A percentile compares a stretch with the other conserved stretches of the same genome.
phyloP scores from a whole-genome alignment of 192 early-diverging fungal genomes.

The Helicostylum pulchrum region DNA sequence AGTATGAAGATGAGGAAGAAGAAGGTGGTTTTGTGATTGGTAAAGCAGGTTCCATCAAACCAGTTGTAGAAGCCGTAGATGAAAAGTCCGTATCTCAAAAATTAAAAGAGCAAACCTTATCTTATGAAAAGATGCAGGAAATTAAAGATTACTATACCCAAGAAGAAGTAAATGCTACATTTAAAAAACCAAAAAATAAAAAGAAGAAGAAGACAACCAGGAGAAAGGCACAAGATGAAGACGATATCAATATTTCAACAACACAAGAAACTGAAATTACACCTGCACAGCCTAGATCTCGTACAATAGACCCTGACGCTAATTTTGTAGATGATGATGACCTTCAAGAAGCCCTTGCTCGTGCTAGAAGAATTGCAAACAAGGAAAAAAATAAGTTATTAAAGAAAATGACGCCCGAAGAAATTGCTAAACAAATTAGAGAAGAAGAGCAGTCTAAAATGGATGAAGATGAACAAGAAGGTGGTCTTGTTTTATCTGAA shows the following conservation, averaged over 20 bases:
- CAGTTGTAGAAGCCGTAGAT: background rate
- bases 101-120: constrained; percentile 47
- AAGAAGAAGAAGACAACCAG: constrained; percentile 56
- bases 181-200: constrained; percentile 79
- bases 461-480: constrained; percentile 28
- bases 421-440: constrained; percentile 50
- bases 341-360: constrained; percentile 78
- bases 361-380: constrained; percentile 59
- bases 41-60: constrained; percentile 38
- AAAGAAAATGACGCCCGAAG: constrained; percentile 51
- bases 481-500: constrained; percentile 71
- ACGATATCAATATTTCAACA: constrained; percentile 1
- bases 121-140: constrained; percentile 58
- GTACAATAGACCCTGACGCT: constrained; percentile 39
- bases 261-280: background rate
- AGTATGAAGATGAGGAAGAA: constrained; percentile 80
- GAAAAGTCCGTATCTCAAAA: constrained; percentile 41
- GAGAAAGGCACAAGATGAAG: constrained; percentile 47
- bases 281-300: background rate
- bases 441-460: constrained; percentile 39
- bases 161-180: constrained; percentile 72
- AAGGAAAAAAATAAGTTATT: constrained; percentile 46
- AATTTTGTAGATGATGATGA: constrained; percentile 97
- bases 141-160: constrained; percentile 89
- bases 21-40: constrained; percentile 58